Conservation (phyloP, 306 rosid species). For the Pterocarpus macrocarpus region DNA sequence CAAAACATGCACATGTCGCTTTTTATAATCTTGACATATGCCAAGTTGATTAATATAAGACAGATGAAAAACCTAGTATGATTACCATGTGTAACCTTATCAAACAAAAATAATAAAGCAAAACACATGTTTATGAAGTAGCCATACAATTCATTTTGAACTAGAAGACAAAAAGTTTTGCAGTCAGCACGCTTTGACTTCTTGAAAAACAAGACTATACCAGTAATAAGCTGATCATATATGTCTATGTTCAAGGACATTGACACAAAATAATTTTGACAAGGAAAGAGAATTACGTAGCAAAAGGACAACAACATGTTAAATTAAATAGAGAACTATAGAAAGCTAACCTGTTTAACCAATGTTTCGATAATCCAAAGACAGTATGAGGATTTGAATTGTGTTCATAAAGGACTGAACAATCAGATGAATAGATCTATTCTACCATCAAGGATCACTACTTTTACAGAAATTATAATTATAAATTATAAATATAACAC, state of each 20-base stretch:
- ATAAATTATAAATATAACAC: too few species aligned
- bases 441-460: too few species aligned
- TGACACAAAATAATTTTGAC: too few species aligned
- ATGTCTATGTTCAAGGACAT: slow-evolving; percentile 1
- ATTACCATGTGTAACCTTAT: too few species aligned
- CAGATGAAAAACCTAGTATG: too few species aligned
- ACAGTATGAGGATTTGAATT: slow-evolving; percentile 67
- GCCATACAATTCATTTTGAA: neutral
- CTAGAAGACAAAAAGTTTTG: neutral
- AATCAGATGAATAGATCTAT: too few species aligned
- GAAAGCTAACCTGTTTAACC: slow-evolving; percentile 75
- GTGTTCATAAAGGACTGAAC: slow-evolving; percentile 66
- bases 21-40: too few species aligned
- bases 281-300: neutral
- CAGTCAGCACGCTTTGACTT: neutral
- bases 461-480: too few species aligned
- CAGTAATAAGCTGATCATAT: neutral
- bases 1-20: too few species aligned
- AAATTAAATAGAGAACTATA: slow-evolving; percentile 21
- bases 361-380: slow-evolving; percentile 74
- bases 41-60: too few species aligned
- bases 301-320: slow-evolving; percentile 31
- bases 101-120: too few species aligned
- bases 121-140: too few species aligned
- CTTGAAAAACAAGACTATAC: slow-evolving; percentile 12